These are phyloP conservation scores for Euclidium syriacum DNA, from an alignment of 345 rosid genomes.

Conservation along the genomic window DNA sequence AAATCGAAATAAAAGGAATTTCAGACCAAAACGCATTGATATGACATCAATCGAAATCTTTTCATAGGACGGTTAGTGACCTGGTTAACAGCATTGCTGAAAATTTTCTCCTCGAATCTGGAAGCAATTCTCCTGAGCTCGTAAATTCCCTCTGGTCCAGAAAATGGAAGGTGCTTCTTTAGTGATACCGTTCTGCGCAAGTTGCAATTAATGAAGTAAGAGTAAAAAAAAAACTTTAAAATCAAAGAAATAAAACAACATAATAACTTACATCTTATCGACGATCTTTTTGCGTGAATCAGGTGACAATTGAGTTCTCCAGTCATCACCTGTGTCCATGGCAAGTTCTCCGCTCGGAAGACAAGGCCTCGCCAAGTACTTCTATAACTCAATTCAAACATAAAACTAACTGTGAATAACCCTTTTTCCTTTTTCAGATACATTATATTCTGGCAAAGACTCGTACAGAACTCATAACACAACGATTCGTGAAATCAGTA, in stretches of 20 bases:
- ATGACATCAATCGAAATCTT: too few relatives aligned
- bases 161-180: conserved; percentile 44
- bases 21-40: neutral
- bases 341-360: conserved; percentile 27
- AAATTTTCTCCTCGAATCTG: conserved; percentile 67
- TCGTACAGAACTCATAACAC: too few relatives aligned
- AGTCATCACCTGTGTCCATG: conserved; percentile 37
- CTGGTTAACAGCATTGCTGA: conserved; percentile 46
- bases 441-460: too few relatives aligned
- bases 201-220: too few relatives aligned
- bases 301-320: conserved; percentile 45
- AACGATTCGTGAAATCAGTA: too few relatives aligned
- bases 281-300: conserved; percentile 40
- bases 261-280: conserved; percentile 36
- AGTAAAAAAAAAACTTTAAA: too few relatives aligned
- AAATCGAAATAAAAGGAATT: neutral
- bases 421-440: too few relatives aligned
- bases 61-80: conserved; percentile 18
- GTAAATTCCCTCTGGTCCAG: conserved; percentile 51
- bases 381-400: too few relatives aligned
- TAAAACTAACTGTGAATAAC: too few relatives aligned
- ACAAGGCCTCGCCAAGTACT: conserved; percentile 28
- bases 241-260: too few relatives aligned
- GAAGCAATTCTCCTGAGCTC: conserved; percentile 56
- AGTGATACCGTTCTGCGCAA: conserved; percentile 49